phyloP scores from a whole-genome alignment of 768 basidiomycete species.

The Phaeolepiota aurea region DNA sequence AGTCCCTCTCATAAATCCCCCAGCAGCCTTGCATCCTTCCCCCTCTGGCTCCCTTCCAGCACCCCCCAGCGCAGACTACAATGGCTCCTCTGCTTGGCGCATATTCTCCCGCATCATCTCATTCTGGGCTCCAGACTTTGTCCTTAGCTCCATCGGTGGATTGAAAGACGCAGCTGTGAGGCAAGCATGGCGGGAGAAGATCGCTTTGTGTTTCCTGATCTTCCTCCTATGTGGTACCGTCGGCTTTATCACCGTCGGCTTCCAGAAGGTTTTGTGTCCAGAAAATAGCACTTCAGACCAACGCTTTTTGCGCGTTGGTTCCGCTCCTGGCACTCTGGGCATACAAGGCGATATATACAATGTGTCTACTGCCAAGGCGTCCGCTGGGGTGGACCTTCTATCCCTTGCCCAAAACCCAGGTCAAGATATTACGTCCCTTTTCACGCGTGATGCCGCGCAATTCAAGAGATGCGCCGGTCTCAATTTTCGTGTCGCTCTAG shows the following conservation, averaged over 20 bases:
- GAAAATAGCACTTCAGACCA: slow-evolving; percentile 32
- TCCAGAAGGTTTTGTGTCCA: slow-evolving; percentile 90
- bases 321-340: slow-evolving; percentile 56
- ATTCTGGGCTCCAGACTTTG: slow-evolving; percentile 83
- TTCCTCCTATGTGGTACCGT: slow-evolving; percentile 66
- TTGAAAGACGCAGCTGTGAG: slow-evolving; percentile 68
- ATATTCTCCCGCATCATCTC: slow-evolving; percentile 74
- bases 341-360: slow-evolving; percentile 76
- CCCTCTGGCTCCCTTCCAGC: neutral
- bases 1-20: slow-evolving; percentile 24
- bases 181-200: slow-evolving; percentile 98
- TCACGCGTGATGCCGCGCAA: slow-evolving; percentile 59
- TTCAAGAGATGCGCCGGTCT: slow-evolving; percentile 60
- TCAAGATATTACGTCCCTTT: slow-evolving; percentile 85
- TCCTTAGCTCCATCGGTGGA: slow-evolving; percentile 68
- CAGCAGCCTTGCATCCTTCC: slow-evolving; percentile 20
- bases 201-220: slow-evolving; percentile 86
- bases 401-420: slow-evolving; percentile 53
- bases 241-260: slow-evolving; percentile 91
- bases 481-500: slow-evolving; percentile 60
- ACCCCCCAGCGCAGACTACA: slow-evolving; percentile 22
- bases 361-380: slow-evolving; percentile 44
- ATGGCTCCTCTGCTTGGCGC: slow-evolving; percentile 62
- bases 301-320: slow-evolving; percentile 48
- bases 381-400: slow-evolving; percentile 48